Evolutionary conservation across 148 eudicot genomes (phyloP).

Genomic region (Spergularia marina): DNA sequence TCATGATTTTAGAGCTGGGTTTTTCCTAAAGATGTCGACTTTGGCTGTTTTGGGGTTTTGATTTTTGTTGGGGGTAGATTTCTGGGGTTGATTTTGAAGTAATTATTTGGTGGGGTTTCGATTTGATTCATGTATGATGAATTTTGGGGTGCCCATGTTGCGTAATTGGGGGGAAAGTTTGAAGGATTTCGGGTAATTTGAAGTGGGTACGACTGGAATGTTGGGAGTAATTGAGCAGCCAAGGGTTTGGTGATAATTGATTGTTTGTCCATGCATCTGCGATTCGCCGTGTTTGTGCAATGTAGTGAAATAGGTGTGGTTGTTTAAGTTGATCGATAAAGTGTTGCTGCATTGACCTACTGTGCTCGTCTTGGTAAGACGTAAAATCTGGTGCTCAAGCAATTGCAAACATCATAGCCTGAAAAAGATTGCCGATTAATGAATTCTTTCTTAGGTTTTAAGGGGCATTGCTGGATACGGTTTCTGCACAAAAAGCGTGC

Average conservation of each 20-base stretch:
- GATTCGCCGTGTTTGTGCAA: background rate
- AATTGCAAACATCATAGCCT: background rate
- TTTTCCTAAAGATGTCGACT: constrained; percentile 20
- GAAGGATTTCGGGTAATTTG: constrained; percentile 1
- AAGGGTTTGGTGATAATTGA: background rate
- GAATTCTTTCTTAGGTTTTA: background rate
- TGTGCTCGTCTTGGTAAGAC: background rate
- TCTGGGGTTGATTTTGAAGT: background rate
- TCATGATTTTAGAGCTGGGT: constrained; percentile 18
- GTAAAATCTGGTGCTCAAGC: background rate
- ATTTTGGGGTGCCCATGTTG: constrained; percentile 8
- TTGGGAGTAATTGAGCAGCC: background rate
- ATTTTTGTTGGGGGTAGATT: background rate
- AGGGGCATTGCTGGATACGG: background rate
- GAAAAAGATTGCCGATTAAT: background rate
- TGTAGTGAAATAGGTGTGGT: background rate
- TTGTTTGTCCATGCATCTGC: background rate
- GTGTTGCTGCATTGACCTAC: background rate
- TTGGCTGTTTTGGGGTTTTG: constrained; percentile 20
- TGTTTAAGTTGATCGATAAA: background rate
- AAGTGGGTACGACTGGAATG: constrained; percentile 1
- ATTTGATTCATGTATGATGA: background rate
- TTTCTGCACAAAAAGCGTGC: background rate
- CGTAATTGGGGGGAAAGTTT: constrained; percentile 9
- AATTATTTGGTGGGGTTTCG: background rate